Percentiles rank a stretch among this genome's conserved stretches.
Evolutionary conservation across 2,329 filamentous ascomycete genomes (phyloP).

Genomic region (Neocucurbitaria cava): DNA sequence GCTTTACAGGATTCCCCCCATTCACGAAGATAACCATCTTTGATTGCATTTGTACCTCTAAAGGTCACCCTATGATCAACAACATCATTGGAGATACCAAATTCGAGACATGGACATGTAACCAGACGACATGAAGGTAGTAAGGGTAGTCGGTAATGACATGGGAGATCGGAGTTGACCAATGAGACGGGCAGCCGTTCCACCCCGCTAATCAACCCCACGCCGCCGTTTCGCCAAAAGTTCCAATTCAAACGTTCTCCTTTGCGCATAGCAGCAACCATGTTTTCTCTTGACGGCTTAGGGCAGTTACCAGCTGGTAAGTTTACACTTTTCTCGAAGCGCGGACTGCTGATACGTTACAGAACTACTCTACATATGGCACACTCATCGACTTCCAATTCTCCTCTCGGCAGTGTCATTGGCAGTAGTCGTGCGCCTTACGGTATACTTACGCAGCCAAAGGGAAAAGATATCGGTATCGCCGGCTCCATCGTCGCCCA

Average conservation of each 20-base stretch:
- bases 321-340: neutral
- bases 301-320: slow-evolving; percentile 27
- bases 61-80: no score
- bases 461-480: slow-evolving; percentile 40
- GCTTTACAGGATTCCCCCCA: no score
- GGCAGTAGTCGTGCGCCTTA: slow-evolving; percentile 37
- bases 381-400: slow-evolving; percentile 43
- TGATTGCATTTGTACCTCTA: no score
- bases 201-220: slow-evolving; percentile 27
- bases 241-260: slow-evolving; percentile 9
- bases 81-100: no score
- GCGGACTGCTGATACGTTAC: slow-evolving; percentile 2
- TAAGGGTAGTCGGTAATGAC: neutral
- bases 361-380: slow-evolving; percentile 49
- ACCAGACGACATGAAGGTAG: neutral
- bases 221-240: slow-evolving; percentile 27
- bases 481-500: slow-evolving; percentile 40
- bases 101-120: no score
- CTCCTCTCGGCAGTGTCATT: slow-evolving; percentile 41
- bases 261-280: slow-evolving; percentile 10
- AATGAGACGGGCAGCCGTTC: slow-evolving; percentile 9
- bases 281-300: slow-evolving; percentile 18
- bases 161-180: neutral
- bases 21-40: no score
- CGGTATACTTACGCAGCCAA: slow-evolving; percentile 32